Conservation (phyloP, 2,329 filamentous ascomycete genomes). For the Pezicula radicicola region DNA sequence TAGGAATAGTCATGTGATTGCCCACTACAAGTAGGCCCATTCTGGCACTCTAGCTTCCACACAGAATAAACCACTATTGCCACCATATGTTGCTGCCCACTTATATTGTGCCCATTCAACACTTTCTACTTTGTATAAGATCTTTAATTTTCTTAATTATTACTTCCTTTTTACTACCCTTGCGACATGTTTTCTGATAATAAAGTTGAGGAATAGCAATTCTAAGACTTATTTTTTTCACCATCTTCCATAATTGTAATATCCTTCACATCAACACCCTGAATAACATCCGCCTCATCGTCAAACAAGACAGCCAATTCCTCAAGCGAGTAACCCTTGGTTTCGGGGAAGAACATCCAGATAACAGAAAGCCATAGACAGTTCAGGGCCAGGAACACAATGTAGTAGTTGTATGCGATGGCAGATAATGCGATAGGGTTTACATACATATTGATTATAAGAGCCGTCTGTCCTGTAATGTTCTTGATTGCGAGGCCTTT, state of each 20-base stretch:
- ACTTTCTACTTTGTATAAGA: too few relatives aligned
- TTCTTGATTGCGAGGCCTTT: slow-evolving; percentile 26
- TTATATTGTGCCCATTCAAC: too few relatives aligned
- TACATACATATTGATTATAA: slow-evolving; percentile 1
- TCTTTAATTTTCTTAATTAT: too few relatives aligned
- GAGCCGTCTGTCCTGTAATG: not conserved
- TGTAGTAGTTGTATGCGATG: slow-evolving; percentile 6
- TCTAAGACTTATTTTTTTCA: slow-evolving; percentile 1
- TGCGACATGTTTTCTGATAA: too few relatives aligned
- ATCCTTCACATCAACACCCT: not conserved
- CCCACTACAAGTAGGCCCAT: too few relatives aligned
- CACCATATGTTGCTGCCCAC: too few relatives aligned
- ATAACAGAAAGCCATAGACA: slow-evolving; percentile 10
- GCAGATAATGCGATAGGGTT: not conserved
- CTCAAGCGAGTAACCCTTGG: slow-evolving; percentile 1
- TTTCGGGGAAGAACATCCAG: slow-evolving; percentile 14
- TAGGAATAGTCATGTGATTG: too few relatives aligned
- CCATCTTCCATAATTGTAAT: slow-evolving; percentile 20
- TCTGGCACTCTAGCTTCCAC: too few relatives aligned
- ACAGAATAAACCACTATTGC: too few relatives aligned
- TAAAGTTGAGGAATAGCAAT: too few relatives aligned
- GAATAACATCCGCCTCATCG: not conserved
- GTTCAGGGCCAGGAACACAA: slow-evolving; percentile 14
- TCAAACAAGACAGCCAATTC: slow-evolving; percentile 4
- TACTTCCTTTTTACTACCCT: too few relatives aligned